Percentiles rank a stretch among this genome's conserved stretches.
phyloP scores from a whole-genome alignment of 2,329 filamentous ascomycete genomes.

The Dothistroma septosporum region DNA sequence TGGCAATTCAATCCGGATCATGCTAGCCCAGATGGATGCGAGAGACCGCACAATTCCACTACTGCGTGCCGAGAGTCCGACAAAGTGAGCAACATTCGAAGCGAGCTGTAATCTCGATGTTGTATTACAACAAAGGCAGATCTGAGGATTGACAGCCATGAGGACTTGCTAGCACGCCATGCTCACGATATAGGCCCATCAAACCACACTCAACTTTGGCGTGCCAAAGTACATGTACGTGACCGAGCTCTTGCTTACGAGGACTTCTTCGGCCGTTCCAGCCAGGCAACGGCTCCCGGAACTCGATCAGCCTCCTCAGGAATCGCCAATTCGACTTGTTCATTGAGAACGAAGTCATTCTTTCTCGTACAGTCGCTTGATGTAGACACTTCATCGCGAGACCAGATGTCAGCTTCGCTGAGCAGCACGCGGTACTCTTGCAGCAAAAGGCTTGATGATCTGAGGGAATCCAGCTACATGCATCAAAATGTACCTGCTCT shows the following conservation, averaged over 20 bases:
- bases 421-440: background rate
- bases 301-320: slow-evolving; percentile 17
- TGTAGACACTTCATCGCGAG: slow-evolving; percentile 16
- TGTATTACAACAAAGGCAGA: background rate
- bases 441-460: background rate
- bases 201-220: background rate
- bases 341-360: slow-evolving; percentile 31
- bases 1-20: slow-evolving; percentile 50
- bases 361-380: slow-evolving; percentile 32
- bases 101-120: background rate
- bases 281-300: slow-evolving; percentile 27
- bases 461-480: background rate
- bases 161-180: background rate
- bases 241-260: background rate
- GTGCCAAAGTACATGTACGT: background rate
- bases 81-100: background rate
- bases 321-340: slow-evolving; percentile 22
- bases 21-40: slow-evolving; percentile 38
- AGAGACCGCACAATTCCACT: background rate
- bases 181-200: background rate
- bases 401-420: background rate
- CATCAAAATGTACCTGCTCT: slow-evolving; percentile 19
- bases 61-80: background rate
- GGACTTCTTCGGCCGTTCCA: slow-evolving; percentile 26
- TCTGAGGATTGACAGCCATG: background rate